Evolutionary conservation across 371 early-diverging fungal genomes (phyloP).

Genomic region (Syncephalis fuscata): DNA sequence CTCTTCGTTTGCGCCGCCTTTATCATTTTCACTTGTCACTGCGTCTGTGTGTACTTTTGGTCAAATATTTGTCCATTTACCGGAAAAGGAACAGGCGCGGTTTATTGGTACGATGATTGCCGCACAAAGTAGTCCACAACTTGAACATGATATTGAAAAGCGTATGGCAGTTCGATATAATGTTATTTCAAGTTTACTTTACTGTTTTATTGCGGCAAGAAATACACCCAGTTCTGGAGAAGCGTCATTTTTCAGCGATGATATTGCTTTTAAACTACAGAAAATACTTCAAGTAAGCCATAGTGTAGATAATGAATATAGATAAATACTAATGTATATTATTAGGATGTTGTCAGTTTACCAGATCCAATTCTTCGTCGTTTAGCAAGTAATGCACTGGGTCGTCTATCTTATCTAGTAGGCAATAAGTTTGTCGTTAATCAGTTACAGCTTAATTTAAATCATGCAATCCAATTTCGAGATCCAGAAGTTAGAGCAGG

Average conservation of each 20-base stretch:
- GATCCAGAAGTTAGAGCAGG: conserved; percentile 91
- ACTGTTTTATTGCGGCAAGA: conserved; percentile 8
- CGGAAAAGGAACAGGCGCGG: conserved; percentile 52
- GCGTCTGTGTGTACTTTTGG: conserved; percentile 36
- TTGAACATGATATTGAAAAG: conserved; percentile 57
- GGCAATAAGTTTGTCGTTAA: conserved; percentile 58
- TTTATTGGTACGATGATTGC: conserved; percentile 56
- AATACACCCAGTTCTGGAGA: neutral
- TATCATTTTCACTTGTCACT: conserved; percentile 12
- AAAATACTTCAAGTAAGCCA: neutral
- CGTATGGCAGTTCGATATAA: conserved; percentile 67
- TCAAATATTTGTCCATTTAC: conserved; percentile 36
- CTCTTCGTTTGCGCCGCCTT: conserved; percentile 11
- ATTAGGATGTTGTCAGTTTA: conserved; percentile 44
- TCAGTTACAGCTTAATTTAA: conserved; percentile 67
- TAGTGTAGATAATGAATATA: no score
- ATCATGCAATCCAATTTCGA: conserved; percentile 77
- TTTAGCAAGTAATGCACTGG: conserved; percentile 68
- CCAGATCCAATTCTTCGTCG: conserved; percentile 57
- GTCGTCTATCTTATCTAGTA: conserved; percentile 57
- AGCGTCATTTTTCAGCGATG: neutral
- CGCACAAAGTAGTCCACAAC: conserved; percentile 32
- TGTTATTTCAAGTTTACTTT: conserved; percentile 48
- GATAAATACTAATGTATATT: neutral
- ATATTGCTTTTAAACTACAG: conserved; percentile 4